Percentiles rank a stretch among this genome's conserved stretches.
Evolutionary conservation across 2,329 filamentous ascomycete genomes (phyloP).

Genomic region (Cytospora piceicola): DNA sequence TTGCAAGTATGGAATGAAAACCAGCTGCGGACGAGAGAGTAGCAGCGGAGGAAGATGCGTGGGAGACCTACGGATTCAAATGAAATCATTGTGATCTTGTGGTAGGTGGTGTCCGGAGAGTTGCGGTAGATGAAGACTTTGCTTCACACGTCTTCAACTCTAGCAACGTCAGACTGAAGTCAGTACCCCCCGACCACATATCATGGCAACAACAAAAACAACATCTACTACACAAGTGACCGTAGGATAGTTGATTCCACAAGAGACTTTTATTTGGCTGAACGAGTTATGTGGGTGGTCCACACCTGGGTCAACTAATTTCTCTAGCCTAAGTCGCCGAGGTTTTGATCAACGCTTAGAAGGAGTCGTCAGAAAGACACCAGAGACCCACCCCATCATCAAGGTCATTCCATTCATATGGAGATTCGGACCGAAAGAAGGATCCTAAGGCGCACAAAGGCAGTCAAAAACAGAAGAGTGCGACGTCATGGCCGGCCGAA

Average conservation of each 20-base stretch:
- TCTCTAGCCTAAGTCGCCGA: conserved; percentile 1
- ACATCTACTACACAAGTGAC: too few species aligned
- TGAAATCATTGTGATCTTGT: not conserved
- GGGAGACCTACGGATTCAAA: not conserved
- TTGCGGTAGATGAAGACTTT: not conserved
- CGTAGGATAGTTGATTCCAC: not conserved
- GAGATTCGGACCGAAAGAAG: not conserved
- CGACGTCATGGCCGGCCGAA: not conserved
- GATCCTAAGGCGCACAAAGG: not conserved
- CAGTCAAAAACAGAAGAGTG: not conserved
- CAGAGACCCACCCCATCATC: conserved; percentile 8
- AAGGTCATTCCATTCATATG: not conserved
- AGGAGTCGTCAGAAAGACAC: conserved; percentile 14
- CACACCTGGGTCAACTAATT: conserved; percentile 2
- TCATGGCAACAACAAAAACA: not conserved
- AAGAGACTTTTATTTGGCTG: not conserved
- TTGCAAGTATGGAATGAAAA: not conserved
- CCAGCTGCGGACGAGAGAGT: not conserved
- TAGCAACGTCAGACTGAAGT: not conserved
- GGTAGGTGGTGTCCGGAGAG: not conserved
- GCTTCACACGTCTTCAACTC: not conserved
- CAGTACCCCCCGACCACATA: not conserved
- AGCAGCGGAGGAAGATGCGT: not conserved
- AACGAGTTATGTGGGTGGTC: not conserved
- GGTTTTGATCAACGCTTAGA: not conserved